Evolutionary conservation across 78 protist species (phyloP), one percentile per base, ranked within the genome.

Genomic region (Dictyostelium firmibasis): DNA sequence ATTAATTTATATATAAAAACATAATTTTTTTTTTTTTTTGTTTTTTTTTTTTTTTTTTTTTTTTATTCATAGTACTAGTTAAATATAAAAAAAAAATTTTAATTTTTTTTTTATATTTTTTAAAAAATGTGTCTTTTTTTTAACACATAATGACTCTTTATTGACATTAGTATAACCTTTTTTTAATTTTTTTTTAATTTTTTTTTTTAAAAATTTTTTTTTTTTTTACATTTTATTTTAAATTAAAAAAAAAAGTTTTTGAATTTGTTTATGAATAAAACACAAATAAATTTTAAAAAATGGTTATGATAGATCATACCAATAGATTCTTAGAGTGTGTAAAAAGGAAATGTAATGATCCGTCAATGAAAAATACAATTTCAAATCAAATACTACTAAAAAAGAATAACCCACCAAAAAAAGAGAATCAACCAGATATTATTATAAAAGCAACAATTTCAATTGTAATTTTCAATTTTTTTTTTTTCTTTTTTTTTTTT

Each of bases 401-500:
- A 31, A 29, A 75, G 50, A 16, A 36, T 38, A 38, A 38, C 29
- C 36, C 18, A 75, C 50, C 81, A 14, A 75, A 75, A 75, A 75
- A 75, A 75, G 41, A 75, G 20, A 0, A 70, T 31, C 81, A 75
- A 75, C 11, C 11, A 75, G 81, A 75, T 75, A 36, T 75, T 60
- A 82, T 82, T 23, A 29, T 82, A 60, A 36, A 82, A 35, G 87
- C 87, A 35, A 57, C 87, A 33, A 25, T 62, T 14, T 60, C 87
- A 82, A 82, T 82, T 82, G 87, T 82, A 82, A 82, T 16, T 9
- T 16, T 11, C 3, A 27, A 2, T 16, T 11, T 57, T 57, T 5
- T 57, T 57, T 20, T 57, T 57, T 20, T 14, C 16, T 11, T 57
- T 57, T 5, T 57, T 57, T 0, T 57, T 5, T 57, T 57, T 57